Evolutionary conservation across 2,329 filamentous ascomycete species (phyloP).

Genomic region (Albophoma yamanashiensis): DNA sequence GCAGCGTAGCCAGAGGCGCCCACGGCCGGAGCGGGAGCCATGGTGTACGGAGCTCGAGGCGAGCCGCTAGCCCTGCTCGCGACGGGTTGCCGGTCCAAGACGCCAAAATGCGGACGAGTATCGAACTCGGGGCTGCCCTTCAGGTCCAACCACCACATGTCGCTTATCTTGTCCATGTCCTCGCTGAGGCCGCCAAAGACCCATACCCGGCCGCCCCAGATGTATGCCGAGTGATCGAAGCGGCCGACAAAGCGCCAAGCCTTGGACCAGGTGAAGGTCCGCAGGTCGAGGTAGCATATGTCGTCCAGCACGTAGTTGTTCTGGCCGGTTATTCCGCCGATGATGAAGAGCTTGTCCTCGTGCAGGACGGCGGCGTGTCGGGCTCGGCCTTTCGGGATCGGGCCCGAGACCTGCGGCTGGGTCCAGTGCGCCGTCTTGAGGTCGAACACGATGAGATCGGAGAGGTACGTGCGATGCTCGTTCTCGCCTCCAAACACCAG

Average conservation of each 20-base stretch:
- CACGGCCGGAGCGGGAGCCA: conserved; percentile 38
- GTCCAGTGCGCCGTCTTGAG: conserved; percentile 93
- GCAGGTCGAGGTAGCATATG: conserved; percentile 91
- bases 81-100: conserved; percentile 34
- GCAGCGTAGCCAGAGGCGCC: conserved; percentile 55
- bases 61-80: conserved; percentile 34
- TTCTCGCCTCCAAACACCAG: conserved; percentile 97
- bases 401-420: conserved; percentile 76
- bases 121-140: conserved; percentile 83
- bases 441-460: conserved; percentile 92
- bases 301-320: conserved; percentile 91
- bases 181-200: conserved; percentile 91
- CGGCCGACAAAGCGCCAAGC: conserved; percentile 91
- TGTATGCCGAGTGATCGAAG: conserved; percentile 91
- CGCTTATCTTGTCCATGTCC: conserved; percentile 93
- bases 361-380: conserved; percentile 89
- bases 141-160: conserved; percentile 95
- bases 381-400: conserved; percentile 79
- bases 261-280: conserved; percentile 95
- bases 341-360: conserved; percentile 92
- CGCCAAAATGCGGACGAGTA: conserved; percentile 48
- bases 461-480: conserved; percentile 90
- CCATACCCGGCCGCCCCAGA: conserved; percentile 88
- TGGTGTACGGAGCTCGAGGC: conserved; percentile 40
- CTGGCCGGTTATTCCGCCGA: conserved; percentile 89